Evolutionary conservation across 768 basidiomycete genomes (phyloP), one percentile per base, ranked within the genome.

Genomic region (Hypholoma fasciculare): DNA sequence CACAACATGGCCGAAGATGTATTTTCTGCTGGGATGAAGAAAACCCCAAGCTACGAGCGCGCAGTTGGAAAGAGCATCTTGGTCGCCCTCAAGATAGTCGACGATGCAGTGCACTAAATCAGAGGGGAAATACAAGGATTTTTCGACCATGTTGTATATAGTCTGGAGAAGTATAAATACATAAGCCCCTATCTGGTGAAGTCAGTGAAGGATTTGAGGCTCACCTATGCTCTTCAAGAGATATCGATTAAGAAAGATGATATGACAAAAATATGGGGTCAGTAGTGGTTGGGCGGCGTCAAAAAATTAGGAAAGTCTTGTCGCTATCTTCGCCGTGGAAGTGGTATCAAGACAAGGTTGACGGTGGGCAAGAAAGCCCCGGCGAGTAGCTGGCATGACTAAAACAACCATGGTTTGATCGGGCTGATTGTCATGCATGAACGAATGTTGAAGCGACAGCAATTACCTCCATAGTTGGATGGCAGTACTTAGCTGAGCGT

Each of bases 91-190:
- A 6, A 61, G 50, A 43, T 52, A 43, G 11, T 61, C 55, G 43
- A 61, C 50, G 17, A 61, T 37, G 36, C 43, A 39, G n/a, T 61
- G 54, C 7, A 57, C 47, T 27, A 61, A 46, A 17, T 61, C 60
- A 52, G 50, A 39, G 17, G 60, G 60, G 36, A 61, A 51, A 39
- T 36, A 54, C 17, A 54, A 6, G 20, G 42, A 19, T 13, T 26
- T 23, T 17, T 30, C 30, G n/a, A 36, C 4, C 43, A 47, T 54
- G 30, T 46, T 42, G 40, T 2, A 16, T 42, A 42, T 14, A 23
- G 23, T 46, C 44, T 46, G 44, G n/a, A 4, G 19, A 19, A 46
- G 44, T 12, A 12, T 46, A 19, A 23, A 46, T 17, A 19, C 44
- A 46, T 46, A 23, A 46, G 44, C 44, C 44, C 44, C 44, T 46